phyloP scores from a whole-genome alignment of 768 basidiomycete species.

The Lactarius vividus region DNA sequence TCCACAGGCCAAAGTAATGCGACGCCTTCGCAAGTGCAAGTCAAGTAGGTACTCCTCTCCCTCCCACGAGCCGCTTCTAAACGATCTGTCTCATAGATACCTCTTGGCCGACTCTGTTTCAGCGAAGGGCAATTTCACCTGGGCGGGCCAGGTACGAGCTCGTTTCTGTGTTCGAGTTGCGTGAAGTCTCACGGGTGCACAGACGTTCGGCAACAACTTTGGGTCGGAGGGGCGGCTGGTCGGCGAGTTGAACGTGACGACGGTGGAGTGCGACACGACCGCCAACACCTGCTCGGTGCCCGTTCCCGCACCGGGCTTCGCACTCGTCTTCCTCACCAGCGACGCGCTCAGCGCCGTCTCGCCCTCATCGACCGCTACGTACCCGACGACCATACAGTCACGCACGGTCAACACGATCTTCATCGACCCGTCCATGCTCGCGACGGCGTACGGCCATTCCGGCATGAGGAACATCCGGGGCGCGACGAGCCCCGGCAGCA shows the following conservation, averaged over 20 bases:
- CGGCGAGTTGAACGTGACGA: constrained; percentile 54
- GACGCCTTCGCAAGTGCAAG: constrained; percentile 47
- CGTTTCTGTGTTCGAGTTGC: neutral
- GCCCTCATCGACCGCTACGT: constrained; percentile 43
- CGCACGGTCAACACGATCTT: constrained; percentile 51
- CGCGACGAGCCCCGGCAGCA: constrained; percentile 34
- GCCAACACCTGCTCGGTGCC: constrained; percentile 55
- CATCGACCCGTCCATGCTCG: constrained; percentile 52
- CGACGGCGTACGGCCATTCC: constrained; percentile 59
- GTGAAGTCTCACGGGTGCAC: neutral
- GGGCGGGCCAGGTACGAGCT: constrained; percentile 67
- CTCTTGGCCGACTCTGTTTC: constrained; percentile 54
- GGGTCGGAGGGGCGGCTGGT: constrained; percentile 66
- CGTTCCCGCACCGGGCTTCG: constrained; percentile 70
- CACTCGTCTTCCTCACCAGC: constrained; percentile 66
- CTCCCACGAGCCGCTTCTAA: neutral
- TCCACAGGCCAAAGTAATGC: constrained; percentile 39
- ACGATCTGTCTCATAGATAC: constrained; percentile 41
- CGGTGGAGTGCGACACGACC: constrained; percentile 55
- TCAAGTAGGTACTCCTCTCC: constrained; percentile 44
- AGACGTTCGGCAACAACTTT: constrained; percentile 62
- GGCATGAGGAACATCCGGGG: constrained; percentile 35
- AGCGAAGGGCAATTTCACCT: constrained; percentile 64
- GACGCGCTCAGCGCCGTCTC: constrained; percentile 38
- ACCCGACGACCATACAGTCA: constrained; percentile 51